Evolutionary conservation across 345 rosid genomes (phyloP).

Genomic region (Camelina laxa): DNA sequence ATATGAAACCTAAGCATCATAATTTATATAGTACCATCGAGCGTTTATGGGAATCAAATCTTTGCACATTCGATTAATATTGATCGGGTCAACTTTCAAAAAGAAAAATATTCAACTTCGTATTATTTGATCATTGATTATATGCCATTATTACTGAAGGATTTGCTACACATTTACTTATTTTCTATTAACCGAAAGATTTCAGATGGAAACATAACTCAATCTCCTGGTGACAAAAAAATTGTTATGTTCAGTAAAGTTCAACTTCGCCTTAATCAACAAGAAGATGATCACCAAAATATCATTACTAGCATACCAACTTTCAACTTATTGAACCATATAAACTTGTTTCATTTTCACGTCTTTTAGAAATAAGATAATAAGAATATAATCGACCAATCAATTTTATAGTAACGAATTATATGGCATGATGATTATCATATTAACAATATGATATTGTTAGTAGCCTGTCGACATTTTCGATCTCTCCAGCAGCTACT

Average conservation of each 20-base stretch:
- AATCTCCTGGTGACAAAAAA: neutral
- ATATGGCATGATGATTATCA: slow-evolving; percentile 4
- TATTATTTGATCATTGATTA: neutral
- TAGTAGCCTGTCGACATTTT: neutral
- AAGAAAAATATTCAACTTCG: too few relatives aligned
- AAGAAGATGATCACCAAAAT: neutral
- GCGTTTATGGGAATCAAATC: too few relatives aligned
- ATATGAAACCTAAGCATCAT: too few relatives aligned
- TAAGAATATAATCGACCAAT: neutral
- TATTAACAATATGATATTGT: too few relatives aligned
- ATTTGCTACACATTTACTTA: too few relatives aligned
- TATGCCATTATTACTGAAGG: too few relatives aligned
- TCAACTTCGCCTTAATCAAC: neutral
- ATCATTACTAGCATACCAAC: neutral
- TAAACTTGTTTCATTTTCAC: neutral
- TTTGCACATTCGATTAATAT: too few relatives aligned
- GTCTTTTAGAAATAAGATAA: neutral
- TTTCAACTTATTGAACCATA: neutral
- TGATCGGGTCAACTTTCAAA: too few relatives aligned
- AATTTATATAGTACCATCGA: too few relatives aligned
- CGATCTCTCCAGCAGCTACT: neutral
- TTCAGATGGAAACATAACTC: neutral
- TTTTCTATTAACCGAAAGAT: too few relatives aligned
- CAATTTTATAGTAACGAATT: neutral
- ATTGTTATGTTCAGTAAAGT: neutral